Evolutionary conservation across 805 yeast genomes (phyloP), one percentile per base, ranked within the genome.

Genomic region (Candida silvatica): DNA sequence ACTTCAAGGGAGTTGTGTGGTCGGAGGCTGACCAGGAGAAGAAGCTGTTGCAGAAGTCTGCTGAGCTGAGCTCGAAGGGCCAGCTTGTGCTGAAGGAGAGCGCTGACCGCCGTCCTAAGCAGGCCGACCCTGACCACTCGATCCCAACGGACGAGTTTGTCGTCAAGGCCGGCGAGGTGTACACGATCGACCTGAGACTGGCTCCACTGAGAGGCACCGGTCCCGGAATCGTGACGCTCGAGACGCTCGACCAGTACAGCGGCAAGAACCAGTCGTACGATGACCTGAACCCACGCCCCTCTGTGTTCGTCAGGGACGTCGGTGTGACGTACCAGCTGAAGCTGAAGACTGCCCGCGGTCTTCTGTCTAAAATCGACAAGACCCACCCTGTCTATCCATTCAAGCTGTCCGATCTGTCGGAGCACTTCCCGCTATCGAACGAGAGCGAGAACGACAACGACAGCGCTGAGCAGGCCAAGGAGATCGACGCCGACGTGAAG

Each of bases 1-100:
- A 85, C 45, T 84, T 82, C 62, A 88, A 90, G 60, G 96, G 95
- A 53, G 94, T 88, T 36, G 81, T 72, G 19, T 83, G 94, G 94
- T 71, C 80, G 36, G 94, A 83, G 61, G 67, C 78, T 26, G 82
- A 82, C 57, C 92, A 82, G 61, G 94, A 83, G 61, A 65, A 66
- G 26, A 52, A 55, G 17, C 63, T 82, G 38, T 61, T 80, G 38
- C 56, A 55, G 39, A 66, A 61, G 48, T 61, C 70, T 9, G 48
- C 55, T 7, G 48, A 59, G 34, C n/a, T n/a, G n/a, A n/a, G n/a
- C n/a, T 8, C 24, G 11, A 22, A 22, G 11, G 12, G 11, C 24
- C 11, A 22, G 12, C 50, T 57, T 20, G 35, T 42, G 35, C 36
- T 35, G 8, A 52, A 54, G 15, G 58, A 62, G 38, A 33, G 29